A percentile compares a stretch with the other conserved stretches of the same genome.
These are phyloP conservation scores for Phialophora tarda DNA, from an alignment of 2,329 filamentous ascomycete species.

Conservation along the genomic window DNA sequence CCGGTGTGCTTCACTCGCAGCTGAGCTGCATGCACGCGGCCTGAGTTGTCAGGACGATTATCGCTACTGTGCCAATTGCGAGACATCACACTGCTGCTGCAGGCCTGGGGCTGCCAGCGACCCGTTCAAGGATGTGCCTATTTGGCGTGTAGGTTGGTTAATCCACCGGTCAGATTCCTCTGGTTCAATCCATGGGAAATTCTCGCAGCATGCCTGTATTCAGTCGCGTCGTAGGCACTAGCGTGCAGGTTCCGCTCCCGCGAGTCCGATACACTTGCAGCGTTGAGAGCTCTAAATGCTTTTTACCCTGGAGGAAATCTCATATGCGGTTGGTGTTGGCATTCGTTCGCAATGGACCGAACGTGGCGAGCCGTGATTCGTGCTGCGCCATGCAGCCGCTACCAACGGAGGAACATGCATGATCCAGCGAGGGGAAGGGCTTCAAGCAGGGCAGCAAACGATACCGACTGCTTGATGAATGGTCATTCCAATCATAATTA, in stretches of 20 bases:
- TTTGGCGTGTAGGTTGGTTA: neutral
- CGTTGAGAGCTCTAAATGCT: neutral
- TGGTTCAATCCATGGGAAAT: too few relatives aligned
- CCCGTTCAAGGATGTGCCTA: neutral
- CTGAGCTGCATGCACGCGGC: neutral
- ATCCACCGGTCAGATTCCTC: neutral
- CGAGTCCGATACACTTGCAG: neutral
- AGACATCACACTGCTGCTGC: neutral
- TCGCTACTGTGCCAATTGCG: neutral
- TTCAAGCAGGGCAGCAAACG: neutral
- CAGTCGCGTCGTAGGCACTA: too few relatives aligned
- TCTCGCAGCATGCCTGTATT: too few relatives aligned
- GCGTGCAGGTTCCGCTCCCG: neutral
- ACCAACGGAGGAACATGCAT: neutral
- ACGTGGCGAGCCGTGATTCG: neutral
- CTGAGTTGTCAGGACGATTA: neutral
- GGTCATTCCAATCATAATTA: too few relatives aligned
- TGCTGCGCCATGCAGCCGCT: constrained; percentile 2
- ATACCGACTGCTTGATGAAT: neutral
- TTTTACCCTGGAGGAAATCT: too few relatives aligned
- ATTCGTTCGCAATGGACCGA: neutral
- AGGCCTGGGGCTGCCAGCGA: neutral
- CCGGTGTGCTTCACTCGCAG: neutral
- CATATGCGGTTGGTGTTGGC: neutral
- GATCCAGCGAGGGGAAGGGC: neutral